phyloP scores from a whole-genome alignment of 345 rosid genomes.

The Reutealis trisperma region DNA sequence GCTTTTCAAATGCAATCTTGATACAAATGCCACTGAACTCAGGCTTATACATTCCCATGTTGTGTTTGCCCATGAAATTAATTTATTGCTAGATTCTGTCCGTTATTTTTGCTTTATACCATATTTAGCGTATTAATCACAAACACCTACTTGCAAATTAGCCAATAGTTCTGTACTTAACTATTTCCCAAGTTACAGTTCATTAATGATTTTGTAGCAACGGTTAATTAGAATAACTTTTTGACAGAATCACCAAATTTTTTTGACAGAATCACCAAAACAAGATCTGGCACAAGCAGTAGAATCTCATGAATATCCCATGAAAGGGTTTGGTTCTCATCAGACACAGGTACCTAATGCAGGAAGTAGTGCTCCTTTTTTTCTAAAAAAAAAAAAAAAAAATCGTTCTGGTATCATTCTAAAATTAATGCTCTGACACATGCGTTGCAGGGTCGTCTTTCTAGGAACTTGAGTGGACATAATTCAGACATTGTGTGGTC shows the following conservation, averaged over 20 bases:
- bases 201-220: background rate
- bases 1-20: background rate
- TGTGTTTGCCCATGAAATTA: background rate
- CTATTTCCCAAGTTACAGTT: background rate
- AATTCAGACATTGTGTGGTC: constrained; percentile 85
- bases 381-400: no score
- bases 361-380: constrained; percentile 30
- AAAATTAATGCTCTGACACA: constrained; percentile 16
- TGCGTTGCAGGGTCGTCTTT: constrained; percentile 50
- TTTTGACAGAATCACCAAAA: constrained; percentile 54
- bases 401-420: constrained; percentile 9
- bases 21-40: background rate
- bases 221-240: background rate
- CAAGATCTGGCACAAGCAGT: constrained; percentile 47
- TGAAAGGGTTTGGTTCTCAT: constrained; percentile 44
- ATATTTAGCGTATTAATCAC: background rate
- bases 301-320: constrained; percentile 46
- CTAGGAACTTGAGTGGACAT: constrained; percentile 50
- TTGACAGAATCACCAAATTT: constrained; percentile 57
- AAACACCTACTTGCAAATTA: background rate
- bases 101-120: background rate
- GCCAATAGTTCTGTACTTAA: background rate
- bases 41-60: background rate
- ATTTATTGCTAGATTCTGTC: background rate
- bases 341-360: constrained; percentile 44